These are phyloP conservation scores for Leishmania aethiopica DNA, from an alignment of 208 protist species.

Conservation along the genomic window DNA sequence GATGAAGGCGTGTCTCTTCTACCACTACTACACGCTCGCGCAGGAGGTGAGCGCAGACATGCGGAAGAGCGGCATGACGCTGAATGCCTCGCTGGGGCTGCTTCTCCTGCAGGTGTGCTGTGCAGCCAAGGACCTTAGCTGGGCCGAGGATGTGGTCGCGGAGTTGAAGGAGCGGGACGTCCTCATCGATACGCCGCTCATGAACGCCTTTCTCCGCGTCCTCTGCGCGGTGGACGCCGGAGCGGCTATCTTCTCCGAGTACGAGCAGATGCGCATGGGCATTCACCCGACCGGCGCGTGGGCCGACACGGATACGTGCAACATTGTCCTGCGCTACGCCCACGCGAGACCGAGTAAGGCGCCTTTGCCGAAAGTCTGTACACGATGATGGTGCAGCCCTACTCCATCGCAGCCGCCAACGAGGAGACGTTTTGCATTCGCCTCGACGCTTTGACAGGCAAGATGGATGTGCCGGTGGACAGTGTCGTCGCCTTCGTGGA, in stretches of 20 bases:
- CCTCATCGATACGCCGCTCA: constrained; percentile 57
- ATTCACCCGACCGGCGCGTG: constrained; percentile 64
- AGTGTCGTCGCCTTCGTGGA: constrained; percentile 30
- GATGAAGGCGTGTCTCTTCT: constrained; percentile 47
- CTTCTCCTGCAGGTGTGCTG: constrained; percentile 65
- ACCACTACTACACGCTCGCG: constrained; percentile 46
- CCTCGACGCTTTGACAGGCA: constrained; percentile 43
- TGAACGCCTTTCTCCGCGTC: constrained; percentile 80
- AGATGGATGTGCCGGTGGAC: constrained; percentile 35
- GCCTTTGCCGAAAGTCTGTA: constrained; percentile 26
- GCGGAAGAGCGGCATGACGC: constrained; percentile 26
- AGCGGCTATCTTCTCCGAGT: constrained; percentile 33
- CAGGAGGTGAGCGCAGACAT: constrained; percentile 55
- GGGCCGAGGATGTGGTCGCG: constrained; percentile 59
- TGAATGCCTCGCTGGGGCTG: constrained; percentile 49
- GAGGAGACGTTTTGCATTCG: constrained; percentile 76
- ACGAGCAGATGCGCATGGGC: constrained; percentile 74
- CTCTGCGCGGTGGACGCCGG: constrained; percentile 60
- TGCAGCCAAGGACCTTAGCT: constrained; percentile 35
- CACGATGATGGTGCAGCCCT: constrained; percentile 22
- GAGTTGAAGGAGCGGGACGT: constrained; percentile 43
- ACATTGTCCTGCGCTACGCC: constrained; percentile 55
- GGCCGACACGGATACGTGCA: constrained; percentile 78
- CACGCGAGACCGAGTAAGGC: constrained; percentile 29
- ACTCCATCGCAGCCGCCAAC: constrained; percentile 55